phyloP scores from a whole-genome alignment of 148 eudicot genomes.

The Chenopodium berlandieri region DNA sequence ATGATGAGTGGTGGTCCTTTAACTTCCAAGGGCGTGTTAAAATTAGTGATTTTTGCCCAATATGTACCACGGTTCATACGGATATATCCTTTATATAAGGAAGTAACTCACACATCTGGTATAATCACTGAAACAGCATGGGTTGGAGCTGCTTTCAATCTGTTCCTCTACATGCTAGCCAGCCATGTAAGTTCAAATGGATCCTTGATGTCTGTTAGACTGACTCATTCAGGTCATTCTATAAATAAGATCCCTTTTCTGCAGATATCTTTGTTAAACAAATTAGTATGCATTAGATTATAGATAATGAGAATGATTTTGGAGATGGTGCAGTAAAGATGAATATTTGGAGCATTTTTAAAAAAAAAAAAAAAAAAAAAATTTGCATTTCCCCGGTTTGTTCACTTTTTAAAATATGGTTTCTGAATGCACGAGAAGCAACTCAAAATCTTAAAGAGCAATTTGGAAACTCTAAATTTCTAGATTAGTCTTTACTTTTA shows the following conservation, averaged over 20 bases:
- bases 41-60: constrained; percentile 54
- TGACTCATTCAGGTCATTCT: neutral
- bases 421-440: neutral
- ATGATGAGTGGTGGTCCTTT: constrained; percentile 27
- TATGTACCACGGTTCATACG: constrained; percentile 66
- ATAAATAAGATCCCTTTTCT: neutral
- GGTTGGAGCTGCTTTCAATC: constrained; percentile 92
- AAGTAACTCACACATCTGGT: constrained; percentile 77
- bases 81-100: constrained; percentile 59
- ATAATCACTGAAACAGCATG: constrained; percentile 75
- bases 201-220: neutral
- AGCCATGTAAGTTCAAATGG: constrained; percentile 69
- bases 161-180: constrained; percentile 80
- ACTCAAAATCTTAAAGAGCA: neutral
- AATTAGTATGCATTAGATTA: neutral
- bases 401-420: neutral
- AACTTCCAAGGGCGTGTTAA: constrained; percentile 54
- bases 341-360: neutral
- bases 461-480: neutral
- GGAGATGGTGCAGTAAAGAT: neutral
- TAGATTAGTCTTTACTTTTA: neutral
- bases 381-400: neutral
- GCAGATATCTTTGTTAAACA: neutral
- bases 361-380: too few species aligned
- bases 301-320: neutral